Evolutionary conservation across 2,329 filamentous ascomycete genomes (phyloP), one percentile per base, ranked within the genome.

Genomic region (Pestalotiopsis sp.): DNA sequence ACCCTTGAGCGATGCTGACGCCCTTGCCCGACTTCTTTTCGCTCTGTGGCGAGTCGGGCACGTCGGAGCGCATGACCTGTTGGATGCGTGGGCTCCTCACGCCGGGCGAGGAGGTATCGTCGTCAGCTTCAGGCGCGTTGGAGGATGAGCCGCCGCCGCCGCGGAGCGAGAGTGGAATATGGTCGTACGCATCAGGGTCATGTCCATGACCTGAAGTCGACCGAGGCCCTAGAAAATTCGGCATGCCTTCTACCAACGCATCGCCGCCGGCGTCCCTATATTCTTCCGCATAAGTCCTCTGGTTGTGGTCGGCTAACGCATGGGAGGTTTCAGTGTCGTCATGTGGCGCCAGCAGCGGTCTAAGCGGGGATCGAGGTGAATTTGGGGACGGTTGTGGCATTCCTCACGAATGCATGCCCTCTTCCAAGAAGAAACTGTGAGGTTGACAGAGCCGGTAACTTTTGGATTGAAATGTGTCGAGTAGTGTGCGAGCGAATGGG

Each of bases 1-100:
- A 65, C 20, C 68, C 66, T 38, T 67, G 62, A n/a, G 68, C 68
- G 65, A 69, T 69, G 61, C 65, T 67, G 40, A 69, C 65, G 35
- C 59, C 68, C 38, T 69, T 69, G 30, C 26, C 65, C 24, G 62
- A 65, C n/a, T 59, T 67, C 61, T 67, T 66, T 14, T 67, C 59
- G 30, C 60, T 65, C 14, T 24, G 35, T 38, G 24, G 14, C n/a
- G 55, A 39, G 14, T 44, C 30, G 9, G n/a, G n/a, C 14, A 20
- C 39, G 3, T 64, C 63, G 26, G 58, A 35, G 40, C n/a, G 14
- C 44, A 39, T 52, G 48, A 20, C 13, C n/a, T 66, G 58, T 39
- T 66, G 57, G 14, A 62, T 39, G 13, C 65, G 56, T 6, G 30
- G 38, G 35, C 9, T 48, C 38, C 26, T 66, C n/a, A 26, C 35